Conservation (phyloP, 495 filamentous ascomycete species). For the Aspergillus indologenus region DNA sequence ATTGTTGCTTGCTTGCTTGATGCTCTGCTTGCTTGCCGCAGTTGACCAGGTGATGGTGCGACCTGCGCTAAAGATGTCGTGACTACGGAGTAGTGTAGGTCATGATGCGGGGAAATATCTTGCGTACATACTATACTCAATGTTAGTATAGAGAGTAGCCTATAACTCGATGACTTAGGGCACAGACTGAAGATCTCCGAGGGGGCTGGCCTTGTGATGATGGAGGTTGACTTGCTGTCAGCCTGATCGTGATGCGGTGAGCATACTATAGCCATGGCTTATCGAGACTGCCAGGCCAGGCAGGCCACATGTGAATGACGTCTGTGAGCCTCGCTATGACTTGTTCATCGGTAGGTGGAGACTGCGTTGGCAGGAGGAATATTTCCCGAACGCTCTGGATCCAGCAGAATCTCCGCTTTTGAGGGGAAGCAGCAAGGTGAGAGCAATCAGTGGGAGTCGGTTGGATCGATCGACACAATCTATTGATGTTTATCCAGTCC, state of each 20-base stretch:
- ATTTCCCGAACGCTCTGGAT: background rate
- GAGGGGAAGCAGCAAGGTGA: background rate
- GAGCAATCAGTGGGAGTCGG: background rate
- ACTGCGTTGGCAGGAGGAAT: background rate
- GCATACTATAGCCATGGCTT: background rate
- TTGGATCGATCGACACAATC: background rate
- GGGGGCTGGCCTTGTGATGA: background rate
- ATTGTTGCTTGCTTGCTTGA: too few species aligned
- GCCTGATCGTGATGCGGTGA: background rate
- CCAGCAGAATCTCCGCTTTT: background rate
- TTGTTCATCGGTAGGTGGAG: background rate
- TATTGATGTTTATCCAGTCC: background rate
- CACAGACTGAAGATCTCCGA: background rate
- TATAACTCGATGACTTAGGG: background rate
- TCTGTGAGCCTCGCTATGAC: background rate
- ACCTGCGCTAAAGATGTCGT: slow-evolving; percentile 9
- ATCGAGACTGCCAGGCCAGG: background rate
- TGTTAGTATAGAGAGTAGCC: too few species aligned
- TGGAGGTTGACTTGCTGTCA: background rate
- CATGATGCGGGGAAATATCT: background rate
- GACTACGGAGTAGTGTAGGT: background rate
- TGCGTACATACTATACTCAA: too few species aligned
- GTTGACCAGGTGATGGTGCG: slow-evolving; percentile 1
- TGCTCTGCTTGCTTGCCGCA: background rate
- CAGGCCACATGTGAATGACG: background rate